These are phyloP conservation scores for Xerophyta viscosa DNA, from an alignment of 106 monocot species.

Conservation along the genomic window DNA sequence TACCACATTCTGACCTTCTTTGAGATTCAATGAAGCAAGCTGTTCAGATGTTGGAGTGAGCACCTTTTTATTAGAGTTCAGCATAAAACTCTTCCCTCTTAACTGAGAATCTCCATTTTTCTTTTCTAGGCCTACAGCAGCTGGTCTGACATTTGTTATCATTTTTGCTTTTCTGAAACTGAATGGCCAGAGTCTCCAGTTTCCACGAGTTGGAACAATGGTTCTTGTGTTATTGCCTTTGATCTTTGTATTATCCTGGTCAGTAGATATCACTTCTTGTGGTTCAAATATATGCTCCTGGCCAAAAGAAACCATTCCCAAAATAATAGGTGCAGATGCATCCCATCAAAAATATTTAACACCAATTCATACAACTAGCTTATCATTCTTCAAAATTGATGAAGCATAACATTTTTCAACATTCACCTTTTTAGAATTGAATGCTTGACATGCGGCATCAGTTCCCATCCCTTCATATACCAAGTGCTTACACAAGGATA, in stretches of 20 bases:
- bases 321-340: slow-evolving; percentile 44
- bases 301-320: slow-evolving; percentile 56
- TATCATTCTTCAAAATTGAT: slow-evolving; percentile 43
- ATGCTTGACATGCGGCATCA: slow-evolving; percentile 46
- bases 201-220: slow-evolving; percentile 28
- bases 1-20: slow-evolving; percentile 63
- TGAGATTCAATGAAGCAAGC: slow-evolving; percentile 67
- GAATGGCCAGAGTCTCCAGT: slow-evolving; percentile 78
- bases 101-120: slow-evolving; percentile 1
- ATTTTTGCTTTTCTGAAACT: slow-evolving; percentile 37
- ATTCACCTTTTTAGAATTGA: slow-evolving; percentile 49
- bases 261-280: slow-evolving; percentile 51
- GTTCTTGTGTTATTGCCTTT: slow-evolving; percentile 15
- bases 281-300: slow-evolving; percentile 37
- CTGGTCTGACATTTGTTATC: slow-evolving; percentile 20
- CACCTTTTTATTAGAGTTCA: slow-evolving; percentile 33
- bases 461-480: slow-evolving; percentile 61
- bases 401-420: slow-evolving; percentile 32
- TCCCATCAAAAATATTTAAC: slow-evolving; percentile 57
- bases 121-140: slow-evolving; percentile 6
- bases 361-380: slow-evolving; percentile 49
- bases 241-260: slow-evolving; percentile 11
- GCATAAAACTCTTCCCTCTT: slow-evolving; percentile 1
- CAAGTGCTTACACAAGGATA: slow-evolving; percentile 59
- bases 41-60: slow-evolving; percentile 73